These are phyloP conservation scores for Actinomortierella ambigua DNA, from an alignment of 371 early-diverging fungal genomes.

Conservation along the genomic window DNA sequence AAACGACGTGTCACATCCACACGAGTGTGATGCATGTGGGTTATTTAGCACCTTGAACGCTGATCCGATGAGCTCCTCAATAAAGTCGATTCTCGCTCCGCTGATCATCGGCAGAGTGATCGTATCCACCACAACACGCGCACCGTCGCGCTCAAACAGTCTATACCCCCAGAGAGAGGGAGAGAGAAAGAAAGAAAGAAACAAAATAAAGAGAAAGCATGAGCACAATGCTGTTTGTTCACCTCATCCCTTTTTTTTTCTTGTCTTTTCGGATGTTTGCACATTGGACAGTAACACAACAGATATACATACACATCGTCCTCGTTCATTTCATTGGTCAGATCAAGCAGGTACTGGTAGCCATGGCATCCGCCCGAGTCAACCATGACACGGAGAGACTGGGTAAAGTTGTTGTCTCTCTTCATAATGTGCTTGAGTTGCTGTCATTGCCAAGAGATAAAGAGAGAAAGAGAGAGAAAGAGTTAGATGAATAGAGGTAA, in stretches of 20 bases:
- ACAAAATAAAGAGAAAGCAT: neutral
- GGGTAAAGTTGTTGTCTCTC: conserved; percentile 59
- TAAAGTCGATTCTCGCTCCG: conserved; percentile 89
- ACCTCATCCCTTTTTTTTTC: too few species aligned
- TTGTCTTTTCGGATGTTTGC: neutral
- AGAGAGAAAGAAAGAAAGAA: conserved; percentile 9
- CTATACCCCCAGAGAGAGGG: too few species aligned
- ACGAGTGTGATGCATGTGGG: conserved; percentile 90
- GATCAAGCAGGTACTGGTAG: conserved; percentile 90
- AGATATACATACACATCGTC: conserved; percentile 72
- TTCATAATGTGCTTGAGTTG: conserved; percentile 68
- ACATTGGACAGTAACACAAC: neutral
- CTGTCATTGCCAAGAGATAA: conserved; percentile 37
- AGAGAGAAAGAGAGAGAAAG: neutral
- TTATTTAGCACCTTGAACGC: conserved; percentile 90
- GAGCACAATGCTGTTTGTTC: neutral
- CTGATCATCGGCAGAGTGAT: conserved; percentile 84
- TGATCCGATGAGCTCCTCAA: conserved; percentile 92
- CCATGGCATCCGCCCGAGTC: conserved; percentile 98
- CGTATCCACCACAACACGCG: conserved; percentile 80
- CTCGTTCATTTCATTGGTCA: conserved; percentile 70
- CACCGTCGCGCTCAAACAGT: conserved; percentile 83
- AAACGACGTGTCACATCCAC: conserved; percentile 82
- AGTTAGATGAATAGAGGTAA: too few species aligned
- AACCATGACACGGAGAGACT: conserved; percentile 80